Conservation (phyloP, 306 rosid genomes). For the Dicorynia guianensis region DNA sequence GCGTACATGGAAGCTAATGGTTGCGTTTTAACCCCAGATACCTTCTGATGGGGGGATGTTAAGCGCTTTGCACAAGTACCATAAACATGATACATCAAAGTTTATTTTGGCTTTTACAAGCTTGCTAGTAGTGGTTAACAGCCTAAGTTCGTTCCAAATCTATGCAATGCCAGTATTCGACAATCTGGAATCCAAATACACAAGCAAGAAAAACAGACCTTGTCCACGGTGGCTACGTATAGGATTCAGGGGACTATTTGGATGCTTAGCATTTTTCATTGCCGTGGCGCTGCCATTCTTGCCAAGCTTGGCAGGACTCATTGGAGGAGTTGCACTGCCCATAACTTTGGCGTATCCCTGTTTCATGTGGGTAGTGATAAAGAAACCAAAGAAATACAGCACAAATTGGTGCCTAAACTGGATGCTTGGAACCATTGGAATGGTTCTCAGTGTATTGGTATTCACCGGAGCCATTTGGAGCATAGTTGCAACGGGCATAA, state of each 20-base stretch:
- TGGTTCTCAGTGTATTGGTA: slow-evolving; percentile 61
- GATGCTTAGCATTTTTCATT: slow-evolving; percentile 71
- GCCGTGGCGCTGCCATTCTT: slow-evolving; percentile 77
- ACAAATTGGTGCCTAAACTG: slow-evolving; percentile 58
- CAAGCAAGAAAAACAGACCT: slow-evolving; percentile 57
- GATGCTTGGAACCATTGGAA: slow-evolving; percentile 61
- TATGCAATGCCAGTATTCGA: slow-evolving; percentile 86
- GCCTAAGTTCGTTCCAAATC: slow-evolving; percentile 79
- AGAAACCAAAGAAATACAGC: slow-evolving; percentile 57
- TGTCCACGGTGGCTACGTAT: slow-evolving; percentile 73
- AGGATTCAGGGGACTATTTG: slow-evolving; percentile 58
- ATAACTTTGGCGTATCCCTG: slow-evolving; percentile 78
- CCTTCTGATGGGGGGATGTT: slow-evolving; percentile 68
- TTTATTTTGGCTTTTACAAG: slow-evolving; percentile 53
- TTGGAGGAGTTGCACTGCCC: slow-evolving; percentile 78
- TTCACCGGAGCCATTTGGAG: slow-evolving; percentile 75
- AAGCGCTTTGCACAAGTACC: slow-evolving; percentile 60
- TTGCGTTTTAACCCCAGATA: slow-evolving; percentile 52
- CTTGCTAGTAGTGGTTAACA: slow-evolving; percentile 63
- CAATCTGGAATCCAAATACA: slow-evolving; percentile 72
- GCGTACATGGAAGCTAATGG: not conserved
- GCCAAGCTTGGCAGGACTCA: slow-evolving; percentile 74
- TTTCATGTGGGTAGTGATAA: slow-evolving; percentile 78
- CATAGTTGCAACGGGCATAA: slow-evolving; percentile 56
- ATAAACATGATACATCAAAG: slow-evolving; percentile 58